Evolutionary conservation across 1,284 basidiomycete species (phyloP).

Genomic region (Leccinum griseonigrum): DNA sequence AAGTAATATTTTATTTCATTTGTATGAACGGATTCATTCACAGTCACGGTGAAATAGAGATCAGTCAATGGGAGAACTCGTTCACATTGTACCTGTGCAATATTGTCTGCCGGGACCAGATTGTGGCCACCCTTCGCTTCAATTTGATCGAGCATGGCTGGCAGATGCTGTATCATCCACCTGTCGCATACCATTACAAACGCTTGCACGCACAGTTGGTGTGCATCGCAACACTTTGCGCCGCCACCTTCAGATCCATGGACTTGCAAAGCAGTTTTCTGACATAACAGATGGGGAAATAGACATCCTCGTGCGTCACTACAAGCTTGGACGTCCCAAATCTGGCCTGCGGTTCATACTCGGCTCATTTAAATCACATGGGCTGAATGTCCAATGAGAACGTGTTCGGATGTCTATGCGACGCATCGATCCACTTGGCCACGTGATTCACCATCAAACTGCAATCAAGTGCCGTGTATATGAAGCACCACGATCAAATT

Average conservation of each 20-base stretch:
- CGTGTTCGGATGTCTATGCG: not conserved
- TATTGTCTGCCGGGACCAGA: not conserved
- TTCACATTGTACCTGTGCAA: not conserved
- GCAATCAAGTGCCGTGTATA: slow-evolving; percentile 13
- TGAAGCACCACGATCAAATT: not conserved
- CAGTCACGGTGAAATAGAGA: not conserved
- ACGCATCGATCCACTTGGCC: slow-evolving; percentile 18
- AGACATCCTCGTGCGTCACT: not conserved
- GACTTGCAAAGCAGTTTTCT: not conserved
- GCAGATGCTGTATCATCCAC: not conserved
- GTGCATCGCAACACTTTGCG: slow-evolving; percentile 8
- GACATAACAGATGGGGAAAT: slow-evolving; percentile 1
- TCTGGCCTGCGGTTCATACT: slow-evolving; percentile 4
- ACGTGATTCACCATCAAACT: slow-evolving; percentile 18
- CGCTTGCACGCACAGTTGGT: not conserved
- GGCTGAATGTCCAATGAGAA: not conserved
- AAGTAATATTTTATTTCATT: not conserved
- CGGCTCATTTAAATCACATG: not conserved
- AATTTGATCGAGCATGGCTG: not conserved
- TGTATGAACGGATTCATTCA: not conserved
- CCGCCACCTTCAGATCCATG: not conserved
- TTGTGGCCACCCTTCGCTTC: not conserved
- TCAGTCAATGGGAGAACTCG: not conserved
- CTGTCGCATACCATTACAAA: not conserved
- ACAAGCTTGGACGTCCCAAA: not conserved